phyloP scores from a whole-genome alignment of 257 asterid species.

The Solanum chmielewskii region DNA sequence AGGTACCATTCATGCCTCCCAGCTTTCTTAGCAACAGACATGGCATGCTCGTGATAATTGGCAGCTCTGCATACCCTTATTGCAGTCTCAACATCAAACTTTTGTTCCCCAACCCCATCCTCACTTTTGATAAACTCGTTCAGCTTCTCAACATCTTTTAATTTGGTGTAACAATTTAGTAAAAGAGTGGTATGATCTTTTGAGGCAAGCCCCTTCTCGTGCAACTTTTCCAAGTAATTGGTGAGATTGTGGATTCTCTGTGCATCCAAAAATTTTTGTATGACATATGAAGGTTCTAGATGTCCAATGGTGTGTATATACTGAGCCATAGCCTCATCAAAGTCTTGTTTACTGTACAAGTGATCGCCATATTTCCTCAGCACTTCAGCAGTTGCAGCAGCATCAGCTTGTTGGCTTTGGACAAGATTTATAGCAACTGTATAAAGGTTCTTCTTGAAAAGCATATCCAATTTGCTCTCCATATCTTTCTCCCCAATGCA shows the following conservation, averaged over 20 bases:
- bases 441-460: constrained; percentile 91
- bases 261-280: constrained; percentile 94
- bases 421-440: constrained; percentile 88
- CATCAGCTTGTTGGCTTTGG: constrained; percentile 96
- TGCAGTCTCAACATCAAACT: constrained; percentile 93
- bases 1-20: constrained; percentile 93
- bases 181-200: constrained; percentile 95
- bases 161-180: constrained; percentile 88
- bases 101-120: constrained; percentile 72
- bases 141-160: constrained; percentile 90
- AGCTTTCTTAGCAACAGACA: constrained; percentile 94
- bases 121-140: constrained; percentile 74
- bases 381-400: constrained; percentile 92
- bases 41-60: constrained; percentile 94
- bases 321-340: constrained; percentile 93
- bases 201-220: constrained; percentile 88
- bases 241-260: constrained; percentile 91
- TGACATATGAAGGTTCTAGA: constrained; percentile 93
- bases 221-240: constrained; percentile 87
- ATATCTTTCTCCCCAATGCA: constrained; percentile 90
- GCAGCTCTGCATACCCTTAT: constrained; percentile 96
- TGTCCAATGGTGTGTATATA: constrained; percentile 80
- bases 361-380: constrained; percentile 94
- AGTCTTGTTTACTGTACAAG: constrained; percentile 69
- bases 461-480: constrained; percentile 98